phyloP scores from a whole-genome alignment of 306 rosid genomes.

The Glycine soja region DNA sequence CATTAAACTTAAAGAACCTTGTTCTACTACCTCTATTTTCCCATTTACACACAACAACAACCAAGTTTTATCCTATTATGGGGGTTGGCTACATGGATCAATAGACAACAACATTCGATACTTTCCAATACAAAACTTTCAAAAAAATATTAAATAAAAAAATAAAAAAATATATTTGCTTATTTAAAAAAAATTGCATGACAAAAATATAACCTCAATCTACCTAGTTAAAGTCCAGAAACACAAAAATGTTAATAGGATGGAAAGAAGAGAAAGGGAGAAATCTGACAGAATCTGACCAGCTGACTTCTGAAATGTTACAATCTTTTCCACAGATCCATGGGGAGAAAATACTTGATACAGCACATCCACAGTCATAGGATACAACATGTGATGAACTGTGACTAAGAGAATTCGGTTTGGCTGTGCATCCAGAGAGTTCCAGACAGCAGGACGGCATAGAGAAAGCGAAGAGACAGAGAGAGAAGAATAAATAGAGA shows the following conservation, averaged over 20 bases:
- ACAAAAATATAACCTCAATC: constrained; percentile 35
- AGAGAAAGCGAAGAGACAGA: constrained; percentile 75
- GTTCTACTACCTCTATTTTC: not conserved
- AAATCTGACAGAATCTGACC: constrained; percentile 84
- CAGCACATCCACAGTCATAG: constrained; percentile 98
- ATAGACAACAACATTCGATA: not conserved
- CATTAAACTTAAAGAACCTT: constrained; percentile 24
- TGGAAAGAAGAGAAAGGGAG: constrained; percentile 55
- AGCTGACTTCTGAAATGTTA: constrained; percentile 96
- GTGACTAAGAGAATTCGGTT: constrained; percentile 93
- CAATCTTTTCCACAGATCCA: constrained; percentile 93
- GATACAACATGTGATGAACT: constrained; percentile 90
- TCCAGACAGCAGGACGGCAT: constrained; percentile 70
- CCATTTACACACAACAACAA: constrained; percentile 7
- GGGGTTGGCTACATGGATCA: not conserved
- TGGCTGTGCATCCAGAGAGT: constrained; percentile 80
- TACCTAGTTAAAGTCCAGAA: constrained; percentile 36
- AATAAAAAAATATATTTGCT: not conserved
- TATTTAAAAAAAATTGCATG: constrained; percentile 22
- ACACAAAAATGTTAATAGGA: constrained; percentile 29
- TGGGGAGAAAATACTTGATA: constrained; percentile 91
- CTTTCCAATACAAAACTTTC: constrained; percentile 17
- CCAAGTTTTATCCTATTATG: constrained; percentile 9
- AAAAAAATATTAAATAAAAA: not conserved
- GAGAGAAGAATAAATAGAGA: constrained; percentile 77